Base-by-base conservation (phyloP, 2,329 filamentous ascomycete species). In the Arthrobotrys sphaeroides region DNA sequence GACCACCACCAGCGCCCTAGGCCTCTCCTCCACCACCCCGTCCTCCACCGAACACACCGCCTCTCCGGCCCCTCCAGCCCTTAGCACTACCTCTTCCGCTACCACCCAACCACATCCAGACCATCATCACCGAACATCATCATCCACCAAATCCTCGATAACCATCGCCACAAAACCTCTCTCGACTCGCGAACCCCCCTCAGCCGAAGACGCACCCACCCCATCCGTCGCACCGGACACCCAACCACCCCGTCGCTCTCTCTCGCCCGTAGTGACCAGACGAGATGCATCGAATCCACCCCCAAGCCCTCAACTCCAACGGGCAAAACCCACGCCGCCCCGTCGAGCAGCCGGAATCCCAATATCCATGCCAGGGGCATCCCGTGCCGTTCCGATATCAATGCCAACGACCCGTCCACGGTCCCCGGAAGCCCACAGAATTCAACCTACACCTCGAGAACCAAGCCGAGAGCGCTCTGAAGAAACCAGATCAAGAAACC, bases 1-100 rank as follows among this genome's bases (percentile, higher is more conserved):
- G n/a, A n/a, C n/a, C 24, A 26, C 24, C 20, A 45, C 28, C 22
- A 62, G 57, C 47, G 26, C 31, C 10, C 57, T 69, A 22, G 42
- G 65, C 31, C 26, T 64, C 59, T 42, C 47, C 26, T 59, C 72
- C 3, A 47, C 64, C 16, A 64, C 72, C 22, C 64, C 72, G 10
- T 75, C 72, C 5, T 69, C 72, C n/a, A 40, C 64, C 26, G 72
- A 75, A 55, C 72, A 75, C 26, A 75, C 72, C 38, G 72, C 72
- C 40, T 75, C 72, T 16, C 72, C 72, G 5, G 72, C 64, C 36
- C 72, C 70, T 40, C 64, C 62, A 16, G n/a, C 28, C 3, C 31
- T 55, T 31, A 9, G 42, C 51, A 47, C 51, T 33, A 49, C 69
- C 9, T 9, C 42, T 47, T 10, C 51, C 51, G 38, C 51, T 33